Evolutionary conservation across 2,329 filamentous ascomycete genomes (phyloP), one percentile per base, ranked within the genome.

Genomic region (Lomentospora prolificans): DNA sequence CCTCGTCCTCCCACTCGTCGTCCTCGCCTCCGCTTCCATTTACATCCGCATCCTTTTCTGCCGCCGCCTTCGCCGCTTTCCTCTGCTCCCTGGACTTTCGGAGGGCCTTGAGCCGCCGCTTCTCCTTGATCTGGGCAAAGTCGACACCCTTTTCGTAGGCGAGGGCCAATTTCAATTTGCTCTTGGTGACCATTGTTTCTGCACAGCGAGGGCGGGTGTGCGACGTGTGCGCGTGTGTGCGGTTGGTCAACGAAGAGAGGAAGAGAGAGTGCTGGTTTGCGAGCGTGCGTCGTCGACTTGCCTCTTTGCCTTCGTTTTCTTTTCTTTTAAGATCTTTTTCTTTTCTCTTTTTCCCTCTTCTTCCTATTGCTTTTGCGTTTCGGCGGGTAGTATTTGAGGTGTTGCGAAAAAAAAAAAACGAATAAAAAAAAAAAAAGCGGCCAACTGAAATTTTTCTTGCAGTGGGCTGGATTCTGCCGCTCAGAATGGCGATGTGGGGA

Each of bases 91-190:
- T 67, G 61, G 71, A 69, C 59, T 67, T 66, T 61, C 72, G 71
- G 12, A 73, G 64, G 51, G 70, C 68, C 66, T 77, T 78, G 61
- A 70, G 65, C 61, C 72, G 72, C 61, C 76, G 76, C 64, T 74
- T 69, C 57, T 77, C 70, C 62, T 76, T 79, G 44, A 75, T 61
- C 62, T 79, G 79, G 60, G 75, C 70, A 51, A 76, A 77, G 58
- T 82, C 78, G 12, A 69, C 66, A 48, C 77, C 75, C 65, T 82
- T 80, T 52, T 83, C 76, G 41, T 76, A 76, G 50, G 73, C 74
- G 14, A 83, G 68, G 8, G 79, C 79, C 65, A 76, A 67, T 66
- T 76, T 78, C 55, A 82, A 69, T 61, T 76, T 79, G 64, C 73
- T 72, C 65, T 72, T 74, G 24, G 66, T 69, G 52, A 71, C 72